phyloP scores from a whole-genome alignment of 495 filamentous ascomycete species.

The Penicillium nucicola region DNA sequence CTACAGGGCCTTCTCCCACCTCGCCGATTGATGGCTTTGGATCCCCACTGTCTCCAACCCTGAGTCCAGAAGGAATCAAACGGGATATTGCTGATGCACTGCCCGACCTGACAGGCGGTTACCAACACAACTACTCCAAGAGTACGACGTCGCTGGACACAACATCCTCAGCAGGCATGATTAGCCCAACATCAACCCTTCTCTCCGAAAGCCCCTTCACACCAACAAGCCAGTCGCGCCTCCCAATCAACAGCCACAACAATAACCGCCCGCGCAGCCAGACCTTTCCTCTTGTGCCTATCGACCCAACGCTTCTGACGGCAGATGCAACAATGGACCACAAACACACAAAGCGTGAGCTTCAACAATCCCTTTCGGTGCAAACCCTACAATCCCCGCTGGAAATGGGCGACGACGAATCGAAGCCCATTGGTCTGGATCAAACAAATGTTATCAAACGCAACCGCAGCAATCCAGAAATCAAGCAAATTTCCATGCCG shows the following conservation, averaged over 20 bases:
- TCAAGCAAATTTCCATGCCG: slow-evolving; percentile 46
- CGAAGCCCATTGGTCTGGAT: slow-evolving; percentile 15
- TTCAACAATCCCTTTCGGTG: slow-evolving; percentile 51
- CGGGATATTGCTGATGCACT: slow-evolving; percentile 47
- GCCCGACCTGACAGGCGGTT: slow-evolving; percentile 47
- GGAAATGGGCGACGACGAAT: slow-evolving; percentile 44
- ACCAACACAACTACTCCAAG: slow-evolving; percentile 57
- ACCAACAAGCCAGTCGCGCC: slow-evolving; percentile 60
- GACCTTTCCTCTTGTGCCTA: slow-evolving; percentile 73
- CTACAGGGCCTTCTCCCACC: slow-evolving; percentile 65
- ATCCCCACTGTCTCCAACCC: slow-evolving; percentile 63
- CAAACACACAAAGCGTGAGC: slow-evolving; percentile 58
- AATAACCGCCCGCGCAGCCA: slow-evolving; percentile 81
- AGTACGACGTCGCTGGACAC: slow-evolving; percentile 58
- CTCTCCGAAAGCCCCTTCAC: slow-evolving; percentile 73
- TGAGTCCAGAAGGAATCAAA: slow-evolving; percentile 65
- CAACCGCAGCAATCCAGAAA: slow-evolving; percentile 44
- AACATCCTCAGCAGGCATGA: slow-evolving; percentile 63
- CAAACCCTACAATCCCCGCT: slow-evolving; percentile 71
- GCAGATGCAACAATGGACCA: slow-evolving; percentile 60
- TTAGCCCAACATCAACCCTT: slow-evolving; percentile 85
- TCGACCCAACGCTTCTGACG: slow-evolving; percentile 70
- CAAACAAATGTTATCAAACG: slow-evolving; percentile 38
- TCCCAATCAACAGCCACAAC: slow-evolving; percentile 51
- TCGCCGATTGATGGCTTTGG: slow-evolving; percentile 58